Evolutionary conservation across 1,284 basidiomycete species (phyloP), one percentile per base, ranked within the genome.

Genomic region (Jaminaea rosea): DNA sequence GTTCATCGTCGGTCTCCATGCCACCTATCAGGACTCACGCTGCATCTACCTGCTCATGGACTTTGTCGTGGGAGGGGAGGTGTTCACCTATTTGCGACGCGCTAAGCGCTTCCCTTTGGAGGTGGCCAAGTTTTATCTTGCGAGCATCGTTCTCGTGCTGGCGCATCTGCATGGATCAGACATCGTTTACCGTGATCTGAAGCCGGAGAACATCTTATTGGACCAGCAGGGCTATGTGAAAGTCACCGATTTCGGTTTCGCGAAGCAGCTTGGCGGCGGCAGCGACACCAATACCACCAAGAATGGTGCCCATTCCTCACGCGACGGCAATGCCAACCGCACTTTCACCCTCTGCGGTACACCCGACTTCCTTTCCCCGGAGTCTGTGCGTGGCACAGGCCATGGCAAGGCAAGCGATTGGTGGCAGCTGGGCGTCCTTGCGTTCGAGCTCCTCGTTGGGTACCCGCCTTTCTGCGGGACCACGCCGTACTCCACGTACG

Each of bases 21-120:
- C 45, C 26, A 51, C 61, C 5, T 60, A 53, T 52, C 73, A 80
- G 59, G 79, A 80, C 63, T 70, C 74, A 54, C 68, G 76, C 41
- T 80, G 79, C 62, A 76, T 79, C 37, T 80, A 80, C 71, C 79
- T 80, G 77, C 63, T 80, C 37, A 67, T 80, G 41, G 78, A 78
- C 5, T 80, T 79, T 54, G 76, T 79, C 4, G 77, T 78, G 2
- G 79, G 79, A 7, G 79, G 79, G 49, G 79, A 80, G 50, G 39
- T 42, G 17, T 80, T 80, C 62, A 78, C 77, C 3, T 77, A 79
- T 47, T 63, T 79, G 15, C 73, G 78, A 29, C 37, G 67, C 9
- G 68, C 63, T 4, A 61, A 64, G 10, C 68, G 76, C 10, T 80
- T 80, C 67, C 76, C 78, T 0, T 70, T 77, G 9, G 79, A 80